Conservation (phyloP, 768 basidiomycete genomes). For the Leccinum obscurum region DNA sequence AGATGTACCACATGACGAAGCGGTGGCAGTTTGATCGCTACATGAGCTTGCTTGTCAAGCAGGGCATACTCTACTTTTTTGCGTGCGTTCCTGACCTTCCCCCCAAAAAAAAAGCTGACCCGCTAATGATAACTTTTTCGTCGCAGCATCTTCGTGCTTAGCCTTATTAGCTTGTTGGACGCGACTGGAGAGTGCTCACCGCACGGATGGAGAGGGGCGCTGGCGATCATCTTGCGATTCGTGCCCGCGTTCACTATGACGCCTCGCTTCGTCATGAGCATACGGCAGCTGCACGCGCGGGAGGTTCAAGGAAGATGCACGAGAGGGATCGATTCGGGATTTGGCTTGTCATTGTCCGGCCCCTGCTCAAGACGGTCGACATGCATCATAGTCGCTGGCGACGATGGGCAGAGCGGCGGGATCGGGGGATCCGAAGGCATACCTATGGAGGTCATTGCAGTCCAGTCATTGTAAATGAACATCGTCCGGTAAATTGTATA, state of each 20-base stretch:
- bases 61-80: neutral
- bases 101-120: neutral
- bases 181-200: neutral
- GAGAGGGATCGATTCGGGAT: neutral
- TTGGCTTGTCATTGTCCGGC: neutral
- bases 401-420: neutral
- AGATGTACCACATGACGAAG: neutral
- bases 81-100: neutral
- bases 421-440: neutral
- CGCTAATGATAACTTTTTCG: neutral
- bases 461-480: neutral
- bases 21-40: neutral
- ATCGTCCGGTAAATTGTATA: neutral
- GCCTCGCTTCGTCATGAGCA: neutral
- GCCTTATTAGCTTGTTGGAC: neutral
- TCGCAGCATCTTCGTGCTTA: neutral
- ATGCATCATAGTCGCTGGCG: neutral
- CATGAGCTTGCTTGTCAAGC: neutral
- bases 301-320: neutral
- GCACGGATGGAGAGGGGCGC: neutral
- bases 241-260: neutral
- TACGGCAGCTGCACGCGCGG: neutral
- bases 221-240: neutral
- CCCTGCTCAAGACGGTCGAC: neutral
- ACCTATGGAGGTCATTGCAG: neutral